These are phyloP conservation scores for Lactarius akahatsu DNA, from an alignment of 768 basidiomycete genomes.

Conservation along the genomic window DNA sequence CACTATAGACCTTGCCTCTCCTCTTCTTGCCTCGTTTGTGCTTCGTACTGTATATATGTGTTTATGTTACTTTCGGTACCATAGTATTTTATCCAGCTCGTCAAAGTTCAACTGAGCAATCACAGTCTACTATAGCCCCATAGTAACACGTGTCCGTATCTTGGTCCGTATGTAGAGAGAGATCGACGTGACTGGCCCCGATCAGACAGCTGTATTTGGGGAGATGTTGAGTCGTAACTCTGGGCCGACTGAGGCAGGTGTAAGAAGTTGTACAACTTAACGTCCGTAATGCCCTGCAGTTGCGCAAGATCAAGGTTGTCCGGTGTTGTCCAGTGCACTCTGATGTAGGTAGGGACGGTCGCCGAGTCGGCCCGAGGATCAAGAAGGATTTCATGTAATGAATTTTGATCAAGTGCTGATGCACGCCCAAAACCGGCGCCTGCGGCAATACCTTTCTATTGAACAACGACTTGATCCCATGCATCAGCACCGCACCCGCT, in stretches of 20 bases:
- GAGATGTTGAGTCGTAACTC: not conserved
- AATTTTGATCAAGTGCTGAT: too few relatives aligned
- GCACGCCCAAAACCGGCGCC: too few relatives aligned
- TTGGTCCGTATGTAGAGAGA: too few relatives aligned
- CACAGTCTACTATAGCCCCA: not conserved
- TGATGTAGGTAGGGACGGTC: too few relatives aligned
- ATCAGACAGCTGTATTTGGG: not conserved
- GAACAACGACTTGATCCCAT: not conserved
- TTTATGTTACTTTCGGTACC: not conserved
- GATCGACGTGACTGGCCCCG: not conserved
- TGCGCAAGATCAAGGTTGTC: too few relatives aligned
- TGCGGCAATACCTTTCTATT: not conserved
- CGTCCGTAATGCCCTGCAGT: too few relatives aligned
- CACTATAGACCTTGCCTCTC: not conserved
- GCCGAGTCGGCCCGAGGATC: too few relatives aligned
- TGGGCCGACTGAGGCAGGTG: not conserved
- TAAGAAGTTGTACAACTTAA: too few relatives aligned
- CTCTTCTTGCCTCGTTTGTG: constrained; percentile 5
- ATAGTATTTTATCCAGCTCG: not conserved
- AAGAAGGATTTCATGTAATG: too few relatives aligned
- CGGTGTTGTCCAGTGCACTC: too few relatives aligned
- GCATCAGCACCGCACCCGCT: too few relatives aligned
- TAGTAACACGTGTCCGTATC: not conserved
- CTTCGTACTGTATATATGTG: not conserved
- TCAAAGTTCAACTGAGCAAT: not conserved